Evolutionary conservation across 2,329 filamentous ascomycete genomes (phyloP).

Genomic region (Beauveria pseudobassiana): DNA sequence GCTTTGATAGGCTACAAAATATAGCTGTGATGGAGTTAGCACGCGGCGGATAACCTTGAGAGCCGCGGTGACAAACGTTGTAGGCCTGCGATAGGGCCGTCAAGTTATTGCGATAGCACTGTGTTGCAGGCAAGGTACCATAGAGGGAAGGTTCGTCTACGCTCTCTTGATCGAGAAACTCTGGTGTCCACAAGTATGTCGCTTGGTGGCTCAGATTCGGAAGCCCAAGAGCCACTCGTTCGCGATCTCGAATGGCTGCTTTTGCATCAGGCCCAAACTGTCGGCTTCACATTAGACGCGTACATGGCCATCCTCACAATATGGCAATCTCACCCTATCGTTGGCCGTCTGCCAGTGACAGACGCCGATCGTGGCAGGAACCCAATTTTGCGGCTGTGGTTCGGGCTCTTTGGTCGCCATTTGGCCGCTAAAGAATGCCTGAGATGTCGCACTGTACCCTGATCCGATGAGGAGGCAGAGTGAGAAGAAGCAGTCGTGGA

Average conservation of each 20-base stretch:
- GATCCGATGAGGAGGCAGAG: background rate
- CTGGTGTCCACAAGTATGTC: slow-evolving; percentile 24
- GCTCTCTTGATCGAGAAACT: slow-evolving; percentile 12
- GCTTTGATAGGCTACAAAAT: slow-evolving; percentile 51
- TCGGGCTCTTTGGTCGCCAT: slow-evolving; percentile 3
- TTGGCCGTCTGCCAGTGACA: slow-evolving; percentile 30
- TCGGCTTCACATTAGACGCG: background rate
- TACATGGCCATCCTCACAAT: background rate
- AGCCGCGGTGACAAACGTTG: slow-evolving; percentile 36
- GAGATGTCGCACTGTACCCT: background rate
- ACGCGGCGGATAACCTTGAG: background rate
- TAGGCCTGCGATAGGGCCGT: slow-evolving; percentile 50
- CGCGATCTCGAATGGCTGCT: slow-evolving; percentile 27
- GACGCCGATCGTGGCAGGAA: slow-evolving; percentile 22
- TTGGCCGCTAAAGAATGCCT: background rate
- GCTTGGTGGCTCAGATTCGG: slow-evolving; percentile 18
- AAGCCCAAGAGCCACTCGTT: slow-evolving; percentile 21
- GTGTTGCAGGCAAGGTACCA: slow-evolving; percentile 16
- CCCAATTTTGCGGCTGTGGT: slow-evolving; percentile 1
- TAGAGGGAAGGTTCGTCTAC: background rate
- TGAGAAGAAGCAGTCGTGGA: background rate
- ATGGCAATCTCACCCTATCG: slow-evolving; percentile 25
- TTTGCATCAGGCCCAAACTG: slow-evolving; percentile 31
- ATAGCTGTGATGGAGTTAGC: slow-evolving; percentile 35
- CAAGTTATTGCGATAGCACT: slow-evolving; percentile 44